Evolutionary conservation across 257 asterid species (phyloP).

Genomic region (Solanum sejunctum): DNA sequence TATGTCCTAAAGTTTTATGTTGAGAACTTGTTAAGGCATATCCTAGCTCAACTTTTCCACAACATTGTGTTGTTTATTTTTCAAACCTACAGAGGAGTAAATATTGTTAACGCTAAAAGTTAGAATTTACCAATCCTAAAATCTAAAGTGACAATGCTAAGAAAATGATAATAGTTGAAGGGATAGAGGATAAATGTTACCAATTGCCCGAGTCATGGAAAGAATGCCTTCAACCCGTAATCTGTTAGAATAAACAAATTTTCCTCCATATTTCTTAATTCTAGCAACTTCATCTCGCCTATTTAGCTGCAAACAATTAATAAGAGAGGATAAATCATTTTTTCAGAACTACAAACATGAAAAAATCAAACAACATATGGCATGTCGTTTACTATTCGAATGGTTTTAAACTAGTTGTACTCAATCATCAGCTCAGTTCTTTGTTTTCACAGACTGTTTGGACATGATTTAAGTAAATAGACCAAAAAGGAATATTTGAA

Average conservation of each 20-base stretch:
- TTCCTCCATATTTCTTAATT: neutral
- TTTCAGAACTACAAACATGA: too few species aligned
- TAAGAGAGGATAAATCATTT: neutral
- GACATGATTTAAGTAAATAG: too few species aligned
- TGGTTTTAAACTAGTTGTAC: neutral
- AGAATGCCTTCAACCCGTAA: conserved; percentile 3
- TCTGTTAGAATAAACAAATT: neutral
- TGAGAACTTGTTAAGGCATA: neutral
- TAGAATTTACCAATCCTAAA: too few species aligned
- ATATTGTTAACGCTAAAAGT: too few species aligned
- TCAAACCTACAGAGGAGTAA: neutral
- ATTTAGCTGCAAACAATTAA: neutral
- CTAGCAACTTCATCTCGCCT: neutral
- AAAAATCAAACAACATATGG: neutral
- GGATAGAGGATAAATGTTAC: neutral
- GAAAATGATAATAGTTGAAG: neutral
- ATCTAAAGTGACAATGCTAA: neutral
- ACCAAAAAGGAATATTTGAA: too few species aligned
- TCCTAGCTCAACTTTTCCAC: neutral
- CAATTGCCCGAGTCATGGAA: conserved; percentile 10
- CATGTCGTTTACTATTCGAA: neutral
- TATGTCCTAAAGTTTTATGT: neutral
- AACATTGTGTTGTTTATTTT: neutral
- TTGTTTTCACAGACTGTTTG: too few species aligned
- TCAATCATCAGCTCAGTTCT: too few species aligned